These are phyloP conservation scores for Incumbomyces delicatus DNA, from an alignment of 2,329 filamentous ascomycete species.

Conservation along the genomic window DNA sequence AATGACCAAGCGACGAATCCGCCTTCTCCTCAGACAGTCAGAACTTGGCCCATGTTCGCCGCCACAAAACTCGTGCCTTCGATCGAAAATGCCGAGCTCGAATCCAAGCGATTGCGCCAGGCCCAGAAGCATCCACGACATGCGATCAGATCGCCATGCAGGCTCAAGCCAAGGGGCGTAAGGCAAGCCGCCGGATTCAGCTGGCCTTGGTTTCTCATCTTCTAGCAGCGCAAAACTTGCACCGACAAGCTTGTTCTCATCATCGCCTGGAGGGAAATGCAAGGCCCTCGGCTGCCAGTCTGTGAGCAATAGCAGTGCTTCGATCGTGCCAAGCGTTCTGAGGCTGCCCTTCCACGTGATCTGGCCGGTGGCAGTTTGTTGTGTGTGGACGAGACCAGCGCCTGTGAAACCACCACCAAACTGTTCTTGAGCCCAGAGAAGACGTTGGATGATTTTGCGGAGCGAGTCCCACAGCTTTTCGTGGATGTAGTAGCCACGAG, in stretches of 20 bases:
- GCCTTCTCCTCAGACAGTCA: constrained; percentile 68
- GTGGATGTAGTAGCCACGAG: constrained; percentile 82
- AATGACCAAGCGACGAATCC: constrained; percentile 75
- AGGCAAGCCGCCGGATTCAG: constrained; percentile 44
- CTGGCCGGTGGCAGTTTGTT: constrained; percentile 53
- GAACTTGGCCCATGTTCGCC: constrained; percentile 39
- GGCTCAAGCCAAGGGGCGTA: constrained; percentile 94
- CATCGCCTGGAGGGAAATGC: constrained; percentile 72
- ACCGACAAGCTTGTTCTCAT: constrained; percentile 53
- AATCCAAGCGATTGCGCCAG: constrained; percentile 44
- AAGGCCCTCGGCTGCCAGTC: constrained; percentile 95
- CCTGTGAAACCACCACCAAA: constrained; percentile 83
- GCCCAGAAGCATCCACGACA: constrained; percentile 53
- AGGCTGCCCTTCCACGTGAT: constrained; percentile 59
- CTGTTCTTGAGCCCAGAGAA: constrained; percentile 92
- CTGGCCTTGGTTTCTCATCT: constrained; percentile 20
- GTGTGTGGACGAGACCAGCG: constrained; percentile 54
- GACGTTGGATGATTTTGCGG: constrained; percentile 86
- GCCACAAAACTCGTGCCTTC: constrained; percentile 45
- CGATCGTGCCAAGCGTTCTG: constrained; percentile 83
- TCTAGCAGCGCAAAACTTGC: constrained; percentile 18
- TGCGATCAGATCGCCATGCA: constrained; percentile 65
- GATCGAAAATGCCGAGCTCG: constrained; percentile 90
- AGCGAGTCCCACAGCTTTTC: constrained; percentile 93
- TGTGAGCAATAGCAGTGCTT: constrained; percentile 85